These are phyloP conservation scores for Lasiodiplodia gonubiensis DNA, from an alignment of 2,329 filamentous ascomycete species.

Conservation along the genomic window DNA sequence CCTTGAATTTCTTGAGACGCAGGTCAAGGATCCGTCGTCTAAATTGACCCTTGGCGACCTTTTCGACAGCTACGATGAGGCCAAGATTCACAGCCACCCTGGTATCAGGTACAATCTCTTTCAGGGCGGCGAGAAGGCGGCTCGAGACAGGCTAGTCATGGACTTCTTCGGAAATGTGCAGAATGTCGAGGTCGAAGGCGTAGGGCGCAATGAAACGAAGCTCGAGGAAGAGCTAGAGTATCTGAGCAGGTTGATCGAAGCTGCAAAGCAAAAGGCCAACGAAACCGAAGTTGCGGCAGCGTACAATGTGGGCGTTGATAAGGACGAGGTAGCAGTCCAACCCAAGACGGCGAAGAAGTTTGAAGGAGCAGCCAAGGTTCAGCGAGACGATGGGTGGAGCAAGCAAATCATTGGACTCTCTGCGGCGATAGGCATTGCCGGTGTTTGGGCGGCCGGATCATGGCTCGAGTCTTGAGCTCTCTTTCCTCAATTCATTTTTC, in stretches of 20 bases:
- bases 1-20: slow-evolving; percentile 90
- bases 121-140: slow-evolving; percentile 77
- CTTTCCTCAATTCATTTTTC: slow-evolving; percentile 3
- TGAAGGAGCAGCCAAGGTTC: slow-evolving; percentile 44
- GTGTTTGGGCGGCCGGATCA: slow-evolving; percentile 48
- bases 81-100: slow-evolving; percentile 91
- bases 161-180: slow-evolving; percentile 99
- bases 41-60: slow-evolving; percentile 92
- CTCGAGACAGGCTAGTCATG: slow-evolving; percentile 80
- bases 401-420: slow-evolving; percentile 49
- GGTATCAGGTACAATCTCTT: slow-evolving; percentile 97
- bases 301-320: slow-evolving; percentile 35
- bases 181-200: slow-evolving; percentile 83
- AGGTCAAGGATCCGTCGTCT: slow-evolving; percentile 82
- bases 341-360: slow-evolving; percentile 34
- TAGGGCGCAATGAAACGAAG: slow-evolving; percentile 51
- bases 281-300: slow-evolving; percentile 36
- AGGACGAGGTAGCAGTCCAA: slow-evolving; percentile 25
- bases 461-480: slow-evolving; percentile 40
- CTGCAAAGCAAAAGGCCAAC: slow-evolving; percentile 51
- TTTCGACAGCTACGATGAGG: slow-evolving; percentile 94
- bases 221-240: slow-evolving; percentile 74
- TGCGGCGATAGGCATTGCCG: slow-evolving; percentile 47
- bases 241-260: slow-evolving; percentile 68
- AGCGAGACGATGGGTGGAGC: slow-evolving; percentile 45